Base-by-base conservation (phyloP, 192 early-diverging fungal genomes). In the Coemansia guatemalensis region DNA sequence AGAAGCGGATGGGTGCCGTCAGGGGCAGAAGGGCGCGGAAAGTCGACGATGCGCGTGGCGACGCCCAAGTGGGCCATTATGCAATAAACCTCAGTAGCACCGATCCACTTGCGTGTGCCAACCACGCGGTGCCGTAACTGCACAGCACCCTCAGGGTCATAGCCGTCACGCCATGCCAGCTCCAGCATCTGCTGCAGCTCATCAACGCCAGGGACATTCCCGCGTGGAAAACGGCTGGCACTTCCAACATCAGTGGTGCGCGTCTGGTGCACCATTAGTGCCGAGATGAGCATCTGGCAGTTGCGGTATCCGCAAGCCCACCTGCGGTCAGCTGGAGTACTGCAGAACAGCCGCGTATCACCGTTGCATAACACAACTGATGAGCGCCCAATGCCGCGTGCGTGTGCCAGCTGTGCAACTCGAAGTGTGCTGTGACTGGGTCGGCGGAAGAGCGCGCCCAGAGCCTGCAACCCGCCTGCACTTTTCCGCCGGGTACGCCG, bases 221-320 rank as follows among this genome's bases (percentile, higher is more conserved):
- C 53, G 7, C 24, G 30, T 17, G 49, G 55, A 8, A 62, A 32
- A 1, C 48, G 60, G 27, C 49, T 62, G 4, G 25, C 56, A 8
- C 25, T 39, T 2, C 59, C 48, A 3, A 30, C 6, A 2, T 24
- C 20, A 11, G 8, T 17, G n/a, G 18, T 44, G 27, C 33, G 20
- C 12, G 11, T 25, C 50, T 18, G 47, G 30, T 29, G 44, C 14
- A 48, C 17, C 53, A 56, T 71, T 11, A 81, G 70, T 27, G 82
- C 84, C 8, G 84, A 82, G 24, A 91, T 59, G 3, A 89, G 65
- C 84, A 87, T 89, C 58, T 89, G 88, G 26, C 82, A 78, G 65
- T 89, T 91, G 14, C 88, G 78, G 58, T 91, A 89, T 2, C 88
- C 90, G 51, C 90, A 91, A 3, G 84, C 88, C 88, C 87, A 91